Conservation (phyloP, 2,329 filamentous ascomycete genomes). For the Arthrobotrys iridis region DNA sequence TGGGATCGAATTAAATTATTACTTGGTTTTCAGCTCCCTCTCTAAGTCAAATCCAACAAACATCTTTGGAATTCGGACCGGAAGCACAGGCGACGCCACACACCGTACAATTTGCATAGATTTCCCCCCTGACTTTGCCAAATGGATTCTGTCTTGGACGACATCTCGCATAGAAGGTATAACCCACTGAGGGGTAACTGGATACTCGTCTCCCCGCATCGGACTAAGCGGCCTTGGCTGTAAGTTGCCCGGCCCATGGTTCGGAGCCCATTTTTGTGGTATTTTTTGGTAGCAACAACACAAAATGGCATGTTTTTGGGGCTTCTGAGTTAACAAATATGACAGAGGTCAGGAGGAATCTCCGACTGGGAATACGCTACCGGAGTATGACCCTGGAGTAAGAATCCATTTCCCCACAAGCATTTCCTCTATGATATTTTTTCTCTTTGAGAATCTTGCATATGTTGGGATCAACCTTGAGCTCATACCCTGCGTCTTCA, state of each 20-base stretch:
- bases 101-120: background rate
- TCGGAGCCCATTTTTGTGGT: slow-evolving; percentile 19
- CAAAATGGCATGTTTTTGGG: too few species aligned
- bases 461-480: slow-evolving; percentile 6
- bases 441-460: background rate
- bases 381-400: slow-evolving; percentile 81
- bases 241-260: slow-evolving; percentile 65
- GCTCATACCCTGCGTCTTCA: slow-evolving; percentile 60
- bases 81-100: background rate
- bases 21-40: background rate
- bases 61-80: background rate
- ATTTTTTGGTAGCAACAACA: slow-evolving; percentile 12
- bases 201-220: slow-evolving; percentile 93
- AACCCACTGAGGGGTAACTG: slow-evolving; percentile 90
- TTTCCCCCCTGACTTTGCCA: background rate
- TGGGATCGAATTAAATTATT: background rate
- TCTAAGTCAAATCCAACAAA: slow-evolving; percentile 13
- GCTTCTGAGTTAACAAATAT: background rate
- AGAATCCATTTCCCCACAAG: slow-evolving; percentile 51
- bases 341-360: slow-evolving; percentile 82
- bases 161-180: slow-evolving; percentile 94
- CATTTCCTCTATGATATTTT: background rate
- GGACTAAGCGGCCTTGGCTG: slow-evolving; percentile 98
- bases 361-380: slow-evolving; percentile 74
- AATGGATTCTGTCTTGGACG: slow-evolving; percentile 72